Conservation (phyloP, 2,329 filamentous ascomycete genomes). For the Trichoderma sp. region DNA sequence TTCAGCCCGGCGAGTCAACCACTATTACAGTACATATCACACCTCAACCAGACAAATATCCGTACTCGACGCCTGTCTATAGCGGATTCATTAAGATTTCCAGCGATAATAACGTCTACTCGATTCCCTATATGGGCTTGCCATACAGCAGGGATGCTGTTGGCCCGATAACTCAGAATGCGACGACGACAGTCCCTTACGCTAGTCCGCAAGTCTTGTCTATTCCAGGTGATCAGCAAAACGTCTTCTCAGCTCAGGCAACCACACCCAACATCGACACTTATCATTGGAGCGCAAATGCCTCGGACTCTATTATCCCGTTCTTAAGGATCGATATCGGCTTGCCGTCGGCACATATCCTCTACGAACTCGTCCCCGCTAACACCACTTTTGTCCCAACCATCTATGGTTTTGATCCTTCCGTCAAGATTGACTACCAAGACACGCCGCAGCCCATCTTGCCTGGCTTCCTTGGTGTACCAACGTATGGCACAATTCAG, state of each 20-base stretch:
- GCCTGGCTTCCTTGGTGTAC: background rate
- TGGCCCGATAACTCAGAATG: background rate
- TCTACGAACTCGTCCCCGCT: background rate
- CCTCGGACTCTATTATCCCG: background rate
- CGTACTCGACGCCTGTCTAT: background rate
- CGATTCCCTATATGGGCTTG: slow-evolving; percentile 1
- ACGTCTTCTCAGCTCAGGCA: background rate
- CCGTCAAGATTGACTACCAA: background rate
- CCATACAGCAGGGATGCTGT: background rate
- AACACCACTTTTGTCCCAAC: slow-evolving; percentile 1
- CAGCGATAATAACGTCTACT: background rate
- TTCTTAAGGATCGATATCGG: background rate
- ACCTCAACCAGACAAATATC: background rate
- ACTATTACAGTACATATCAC: background rate
- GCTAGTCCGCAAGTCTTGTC: background rate
- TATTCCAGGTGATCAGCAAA: background rate
- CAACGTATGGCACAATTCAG: background rate
- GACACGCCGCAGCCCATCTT: background rate
- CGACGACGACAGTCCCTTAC: background rate
- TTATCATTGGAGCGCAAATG: background rate
- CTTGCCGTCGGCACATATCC: background rate
- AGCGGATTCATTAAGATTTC: background rate
- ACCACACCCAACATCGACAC: background rate
- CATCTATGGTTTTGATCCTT: slow-evolving; percentile 2
- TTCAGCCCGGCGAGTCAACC: background rate